Base-by-base conservation (phyloP, 129 eudicot genomes). In the Helianthus tuberosus region DNA sequence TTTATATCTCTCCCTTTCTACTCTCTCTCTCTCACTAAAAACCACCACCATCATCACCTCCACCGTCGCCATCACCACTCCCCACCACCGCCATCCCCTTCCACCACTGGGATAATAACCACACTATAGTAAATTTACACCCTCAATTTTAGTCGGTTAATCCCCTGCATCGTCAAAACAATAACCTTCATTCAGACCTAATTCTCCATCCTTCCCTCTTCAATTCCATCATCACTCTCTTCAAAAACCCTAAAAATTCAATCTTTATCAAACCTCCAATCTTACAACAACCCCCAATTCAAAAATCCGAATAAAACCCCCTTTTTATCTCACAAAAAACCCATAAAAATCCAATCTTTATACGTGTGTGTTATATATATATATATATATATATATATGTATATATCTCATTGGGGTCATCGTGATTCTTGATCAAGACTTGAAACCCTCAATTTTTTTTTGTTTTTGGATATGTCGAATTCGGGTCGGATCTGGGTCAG, bases 401-500 rank as follows among this genome's bases (percentile, higher is more conserved):
- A 0, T 1, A 23, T 55, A 11, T 27, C 36, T 32, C 43, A 29
- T 72, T 41, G 29, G 43, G 46, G 62, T 65, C 55, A 36, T 65
- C 78, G 67, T 79, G 83, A 79, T 79, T 65, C 78, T 66, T 79
- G 83, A 79, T 79, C 78, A 55, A n/a, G 32, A 44, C 63, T 46
- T 49, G 49, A 59, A 57, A 16, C 68, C 74, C 10, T 4, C 38
- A 41, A 43, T 35, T 36, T 25, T 39, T n/a, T n/a, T 39, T n/a
- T 63, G 50, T 16, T 72, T 1, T 8, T 48, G 49, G 69, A 65
- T 15, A 84, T 84, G 95, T 76, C 91, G 82, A 74, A 82, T 81
- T 83, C 77, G 71, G 80, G 80, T 78, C 83, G 93, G 32, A 87
- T 73, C 69, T 84, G 86, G 66, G 87, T 86, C 69, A 77, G 89